Evolutionary conservation across 495 filamentous ascomycete species (phyloP).

Genomic region (Zalerion maritima): DNA sequence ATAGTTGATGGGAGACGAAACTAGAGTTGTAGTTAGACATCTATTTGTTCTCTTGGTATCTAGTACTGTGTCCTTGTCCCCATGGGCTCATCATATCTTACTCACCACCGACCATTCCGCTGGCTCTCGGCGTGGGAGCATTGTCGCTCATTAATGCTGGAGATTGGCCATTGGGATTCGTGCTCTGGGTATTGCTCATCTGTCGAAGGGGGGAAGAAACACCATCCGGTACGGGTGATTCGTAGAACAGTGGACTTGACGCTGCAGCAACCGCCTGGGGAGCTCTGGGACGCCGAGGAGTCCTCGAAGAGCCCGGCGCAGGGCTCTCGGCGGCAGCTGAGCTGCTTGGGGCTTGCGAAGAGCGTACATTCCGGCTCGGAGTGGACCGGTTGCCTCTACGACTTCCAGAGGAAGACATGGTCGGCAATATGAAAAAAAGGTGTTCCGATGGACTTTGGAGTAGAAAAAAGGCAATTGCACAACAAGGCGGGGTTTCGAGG

Average conservation of each 20-base stretch:
- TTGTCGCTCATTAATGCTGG: constrained; percentile 15
- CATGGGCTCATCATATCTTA: constrained; percentile 1
- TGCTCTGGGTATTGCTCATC: constrained; percentile 41
- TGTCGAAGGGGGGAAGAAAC: constrained; percentile 36
- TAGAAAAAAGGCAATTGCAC: too few relatives aligned
- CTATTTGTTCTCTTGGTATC: not conserved
- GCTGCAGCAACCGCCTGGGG: constrained; percentile 32
- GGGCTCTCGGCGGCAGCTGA: too few relatives aligned
- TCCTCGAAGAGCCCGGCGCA: constrained; percentile 27
- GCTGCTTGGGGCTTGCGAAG: constrained; percentile 34
- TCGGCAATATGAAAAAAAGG: constrained; percentile 11
- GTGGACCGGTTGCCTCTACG: constrained; percentile 42
- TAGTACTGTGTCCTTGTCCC: too few relatives aligned
- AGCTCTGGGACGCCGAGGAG: constrained; percentile 26
- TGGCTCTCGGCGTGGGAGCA: constrained; percentile 64
- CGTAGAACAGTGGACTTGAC: constrained; percentile 74
- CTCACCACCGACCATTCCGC: constrained; percentile 51
- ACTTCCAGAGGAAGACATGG: constrained; percentile 46
- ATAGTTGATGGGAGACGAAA: constrained; percentile 84
- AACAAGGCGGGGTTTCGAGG: too few relatives aligned
- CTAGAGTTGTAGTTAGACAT: constrained; percentile 27
- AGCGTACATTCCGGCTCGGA: constrained; percentile 36
- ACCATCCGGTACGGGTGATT: constrained; percentile 54
- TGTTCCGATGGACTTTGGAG: not conserved
- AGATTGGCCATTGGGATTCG: constrained; percentile 35